These are phyloP conservation scores for Colletotrichum tamarilloi DNA, from an alignment of 2,329 filamentous ascomycete species.

Conservation along the genomic window DNA sequence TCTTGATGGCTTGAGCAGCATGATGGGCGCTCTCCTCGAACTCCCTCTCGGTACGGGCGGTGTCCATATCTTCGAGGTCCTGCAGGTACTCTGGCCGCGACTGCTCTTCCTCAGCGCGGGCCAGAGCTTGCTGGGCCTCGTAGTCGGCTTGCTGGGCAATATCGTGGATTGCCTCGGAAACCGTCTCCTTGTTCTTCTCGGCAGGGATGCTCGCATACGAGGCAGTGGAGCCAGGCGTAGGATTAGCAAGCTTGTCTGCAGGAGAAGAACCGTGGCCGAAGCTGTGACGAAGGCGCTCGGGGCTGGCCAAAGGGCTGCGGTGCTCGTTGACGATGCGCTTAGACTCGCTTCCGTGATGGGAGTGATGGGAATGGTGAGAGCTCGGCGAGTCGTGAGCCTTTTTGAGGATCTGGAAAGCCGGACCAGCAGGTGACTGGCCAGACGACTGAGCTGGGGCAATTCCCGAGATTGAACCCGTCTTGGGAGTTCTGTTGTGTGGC, in stretches of 20 bases:
- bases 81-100: conserved; percentile 65
- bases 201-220: conserved; percentile 35
- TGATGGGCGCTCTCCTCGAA: conserved; percentile 61
- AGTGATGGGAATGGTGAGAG: conserved; percentile 41
- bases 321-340: conserved; percentile 52
- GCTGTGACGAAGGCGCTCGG: conserved; percentile 54
- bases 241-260: conserved; percentile 33
- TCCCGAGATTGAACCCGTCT: conserved; percentile 48
- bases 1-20: conserved; percentile 61
- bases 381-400: conserved; percentile 54
- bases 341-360: conserved; percentile 53
- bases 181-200: conserved; percentile 67
- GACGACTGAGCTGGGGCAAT: conserved; percentile 40
- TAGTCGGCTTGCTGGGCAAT: conserved; percentile 66
- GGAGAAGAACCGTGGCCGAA: conserved; percentile 48
- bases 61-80: conserved; percentile 61
- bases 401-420: conserved; percentile 61
- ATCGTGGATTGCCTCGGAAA: conserved; percentile 76
- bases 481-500: conserved; percentile 55
- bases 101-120: conserved; percentile 70
- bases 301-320: conserved; percentile 55
- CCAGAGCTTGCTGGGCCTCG: conserved; percentile 74
- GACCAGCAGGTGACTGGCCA: conserved; percentile 45
- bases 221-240: conserved; percentile 35
- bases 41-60: conserved; percentile 64